phyloP scores from a whole-genome alignment of 306 rosid species.

The Acacia acuminata region DNA sequence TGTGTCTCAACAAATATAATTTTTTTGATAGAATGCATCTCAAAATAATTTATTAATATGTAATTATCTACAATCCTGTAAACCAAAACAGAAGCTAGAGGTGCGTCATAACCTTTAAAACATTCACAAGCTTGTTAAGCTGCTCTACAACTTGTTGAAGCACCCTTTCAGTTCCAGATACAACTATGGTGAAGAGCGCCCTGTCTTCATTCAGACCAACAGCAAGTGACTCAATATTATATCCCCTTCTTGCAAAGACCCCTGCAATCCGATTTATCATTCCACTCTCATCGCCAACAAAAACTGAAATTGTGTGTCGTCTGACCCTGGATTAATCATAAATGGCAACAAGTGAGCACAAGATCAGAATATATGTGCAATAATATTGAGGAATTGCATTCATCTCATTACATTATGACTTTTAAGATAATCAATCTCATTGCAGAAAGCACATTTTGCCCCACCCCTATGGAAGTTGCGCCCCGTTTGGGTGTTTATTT shows the following conservation, averaged over 20 bases:
- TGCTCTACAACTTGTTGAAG: slow-evolving; percentile 74
- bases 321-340: slow-evolving; percentile 45
- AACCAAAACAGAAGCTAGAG: neutral
- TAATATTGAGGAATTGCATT: neutral
- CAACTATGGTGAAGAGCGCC: slow-evolving; percentile 81
- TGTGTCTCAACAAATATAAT: neutral
- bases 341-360: neutral
- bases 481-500: neutral
- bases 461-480: neutral
- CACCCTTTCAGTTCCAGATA: slow-evolving; percentile 63
- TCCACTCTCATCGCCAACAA: slow-evolving; percentile 88
- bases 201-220: slow-evolving; percentile 79
- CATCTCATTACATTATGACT: neutral
- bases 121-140: slow-evolving; percentile 80
- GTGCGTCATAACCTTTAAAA: slow-evolving; percentile 47
- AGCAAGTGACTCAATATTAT: slow-evolving; percentile 79
- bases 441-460: neutral
- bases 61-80: neutral
- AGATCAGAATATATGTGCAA: neutral
- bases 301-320: slow-evolving; percentile 78
- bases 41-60: neutral
- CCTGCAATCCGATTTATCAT: slow-evolving; percentile 85
- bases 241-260: slow-evolving; percentile 81
- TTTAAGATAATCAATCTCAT: neutral
- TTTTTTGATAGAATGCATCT: neutral